Base-by-base conservation (phyloP, 331 rosid genomes). In the Spiraea crenata region DNA sequence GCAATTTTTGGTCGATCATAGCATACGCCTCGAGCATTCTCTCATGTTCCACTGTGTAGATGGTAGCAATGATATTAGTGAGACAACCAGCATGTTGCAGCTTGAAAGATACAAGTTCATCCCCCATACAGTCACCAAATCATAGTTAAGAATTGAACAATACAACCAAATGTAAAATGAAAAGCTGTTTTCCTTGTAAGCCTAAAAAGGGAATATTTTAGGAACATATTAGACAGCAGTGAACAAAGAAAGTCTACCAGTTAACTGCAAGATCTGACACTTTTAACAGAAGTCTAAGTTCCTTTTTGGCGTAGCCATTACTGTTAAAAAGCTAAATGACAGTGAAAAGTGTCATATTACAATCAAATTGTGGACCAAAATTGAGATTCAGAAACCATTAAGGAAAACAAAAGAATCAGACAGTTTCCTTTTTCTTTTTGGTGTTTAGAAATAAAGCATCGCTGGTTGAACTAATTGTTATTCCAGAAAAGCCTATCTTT, bases 21-120 rank as follows among this genome's bases (percentile, higher is more conserved):
- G 93, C 87, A 81, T 91, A 95, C 45, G 99, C 86, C 65, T 91
- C 96, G 47, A 70, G 82, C 85, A 91, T 91, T 85, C 87, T 87
- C 77, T 91, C 95, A 82, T 95, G 97, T 70, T 95, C 97, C 74
- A 66, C 99, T 95, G 89, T 87, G 87, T 25, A 50, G 63, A 74
- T 8, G 63, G 40, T 61, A 70, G 42, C 48, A 76, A 49, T 62
- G 20, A 35, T 47, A 72, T 73, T 41, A 74, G 72, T 34, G 61
- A 5, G 67, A 74, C 55, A 79, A 6, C 51, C 59, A 10, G 48
- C 16, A 50, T 38, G 35, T 14, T 5, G 62, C 34, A 59, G 41
- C 31, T 25, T 17, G 59, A 37, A 40, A 70, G 25, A 25, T 17
- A 46, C 37, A 45, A 45, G 48, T n/a, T 46, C 57, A 70, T 66